Base-by-base conservation (phyloP, 192 early-diverging fungal species). In the Neocallimastix lanati region DNA sequence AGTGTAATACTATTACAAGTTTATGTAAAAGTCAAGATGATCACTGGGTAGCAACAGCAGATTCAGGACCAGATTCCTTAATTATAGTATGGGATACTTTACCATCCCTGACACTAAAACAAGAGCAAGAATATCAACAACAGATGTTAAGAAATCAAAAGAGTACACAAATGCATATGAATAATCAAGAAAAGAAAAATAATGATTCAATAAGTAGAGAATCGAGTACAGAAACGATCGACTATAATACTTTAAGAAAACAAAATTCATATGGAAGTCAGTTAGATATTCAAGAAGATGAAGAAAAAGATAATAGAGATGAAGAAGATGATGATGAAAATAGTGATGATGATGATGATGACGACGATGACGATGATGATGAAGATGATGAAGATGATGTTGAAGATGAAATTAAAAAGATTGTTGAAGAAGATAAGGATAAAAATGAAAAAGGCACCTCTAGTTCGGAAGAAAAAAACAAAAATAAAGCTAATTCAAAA, bases 41-140 rank as follows among this genome's bases (percentile, higher is more conserved):
- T 40, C 80, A 88, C n/a, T 90, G 85, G 82, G 37, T 90, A 28
- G 83, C 86, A 3, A 89, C 89, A 14, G 86, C 86, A 12, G 89
- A 90, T 82, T 84, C 80, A 40, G 89, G 89, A 29, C 38, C 81
- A 6, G 79, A 82, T 76, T 82, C 88, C 16, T 76, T 89, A 30
- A 29, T 90, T 40, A 89, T 90, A 28, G 81, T 90, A 28, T 90
- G 89, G 89, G 89, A 90, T 77, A 89, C 84, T 18, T n/a, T 29
- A 28, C 29, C 79, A 11, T n/a, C 50, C 9, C 25, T 67, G 16
- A 67, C 50, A n/a, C 25, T 67, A 11, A 67, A 67, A 67, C 50
- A 67, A n/a, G 50, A 67, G n/a, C 50, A 67, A n/a, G 50, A 67
- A 67, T 67, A 67, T 67, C 50, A 67, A 67, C 30, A 76, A 78